Percentiles rank a stretch among this genome's conserved stretches.
phyloP scores from a whole-genome alignment of 768 basidiomycete species.

The Lentinula detonsa region DNA sequence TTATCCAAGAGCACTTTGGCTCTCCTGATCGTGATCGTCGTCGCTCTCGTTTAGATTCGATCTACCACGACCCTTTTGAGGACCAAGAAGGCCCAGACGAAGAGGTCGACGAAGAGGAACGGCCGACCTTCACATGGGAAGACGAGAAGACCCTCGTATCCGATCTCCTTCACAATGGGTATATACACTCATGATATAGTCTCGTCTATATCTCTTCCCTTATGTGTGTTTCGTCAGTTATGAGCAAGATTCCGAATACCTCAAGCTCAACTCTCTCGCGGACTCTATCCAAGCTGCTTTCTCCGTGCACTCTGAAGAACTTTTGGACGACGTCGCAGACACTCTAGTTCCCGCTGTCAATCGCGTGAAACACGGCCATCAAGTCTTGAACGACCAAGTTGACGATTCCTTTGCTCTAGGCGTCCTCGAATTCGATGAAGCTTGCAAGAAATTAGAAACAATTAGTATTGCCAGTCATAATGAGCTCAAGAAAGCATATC shows the following conservation, averaged over 20 bases:
- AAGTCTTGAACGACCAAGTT: slow-evolving; percentile 28
- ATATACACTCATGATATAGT: slow-evolving; percentile 12
- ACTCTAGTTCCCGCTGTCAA: slow-evolving; percentile 43
- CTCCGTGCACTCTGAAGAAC: slow-evolving; percentile 26
- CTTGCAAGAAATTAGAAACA: slow-evolving; percentile 47
- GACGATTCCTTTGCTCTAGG: slow-evolving; percentile 35
- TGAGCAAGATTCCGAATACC: slow-evolving; percentile 19
- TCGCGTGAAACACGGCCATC: slow-evolving; percentile 35
- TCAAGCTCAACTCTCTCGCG: slow-evolving; percentile 26
- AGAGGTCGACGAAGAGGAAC: slow-evolving; percentile 6
- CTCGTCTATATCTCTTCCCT: background rate
- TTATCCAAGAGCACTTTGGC: background rate
- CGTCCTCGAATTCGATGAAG: slow-evolving; percentile 47
- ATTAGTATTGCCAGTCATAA: slow-evolving; percentile 37
- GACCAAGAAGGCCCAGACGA: slow-evolving; percentile 19
- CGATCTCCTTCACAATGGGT: slow-evolving; percentile 40
- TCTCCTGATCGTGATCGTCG: background rate
- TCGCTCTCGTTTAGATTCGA: background rate
- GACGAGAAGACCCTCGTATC: slow-evolving; percentile 48
- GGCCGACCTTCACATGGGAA: slow-evolving; percentile 38
- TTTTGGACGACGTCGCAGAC: slow-evolving; percentile 35
- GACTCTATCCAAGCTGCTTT: slow-evolving; percentile 39
- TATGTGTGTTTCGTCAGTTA: slow-evolving; percentile 17
- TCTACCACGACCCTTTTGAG: background rate
- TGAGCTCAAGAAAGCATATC: slow-evolving; percentile 30